A percentile compares a stretch with the other conserved stretches of the same genome.
These are phyloP conservation scores for Cystoderma amianthinum DNA, from an alignment of 768 basidiomycete genomes.

Conservation along the genomic window DNA sequence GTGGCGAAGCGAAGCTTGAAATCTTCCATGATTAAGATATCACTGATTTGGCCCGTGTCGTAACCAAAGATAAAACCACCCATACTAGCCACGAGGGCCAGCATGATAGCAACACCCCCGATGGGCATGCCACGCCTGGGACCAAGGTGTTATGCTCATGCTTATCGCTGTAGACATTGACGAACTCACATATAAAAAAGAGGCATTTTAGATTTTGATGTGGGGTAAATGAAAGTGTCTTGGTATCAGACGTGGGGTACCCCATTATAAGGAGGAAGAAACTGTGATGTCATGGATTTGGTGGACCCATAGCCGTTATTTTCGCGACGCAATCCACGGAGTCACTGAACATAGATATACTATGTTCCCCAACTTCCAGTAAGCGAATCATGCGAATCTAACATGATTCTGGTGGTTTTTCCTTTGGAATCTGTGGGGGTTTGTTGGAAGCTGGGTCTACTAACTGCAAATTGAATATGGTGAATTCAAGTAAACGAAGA, in stretches of 20 bases:
- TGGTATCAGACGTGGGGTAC: not conserved
- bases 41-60: slow-evolving; percentile 74
- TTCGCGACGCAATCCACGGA: too few species aligned
- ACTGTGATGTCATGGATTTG: not conserved
- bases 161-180: not conserved
- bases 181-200: slow-evolving; percentile 20
- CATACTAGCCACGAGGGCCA: slow-evolving; percentile 64
- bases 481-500: too few species aligned
- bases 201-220: slow-evolving; percentile 12
- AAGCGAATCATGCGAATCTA: too few species aligned
- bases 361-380: too few species aligned
- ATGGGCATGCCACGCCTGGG: slow-evolving; percentile 55
- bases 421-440: too few species aligned
- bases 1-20: slow-evolving; percentile 58
- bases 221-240: not conserved
- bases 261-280: not conserved
- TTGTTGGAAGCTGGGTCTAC: too few species aligned
- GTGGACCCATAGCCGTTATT: slow-evolving; percentile 3
- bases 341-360: too few species aligned
- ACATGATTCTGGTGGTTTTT: too few species aligned
- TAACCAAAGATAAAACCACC: slow-evolving; percentile 68
- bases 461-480: too few species aligned
- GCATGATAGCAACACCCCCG: slow-evolving; percentile 54
- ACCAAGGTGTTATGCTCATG: not conserved
- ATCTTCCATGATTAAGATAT: slow-evolving; percentile 68